phyloP scores from a whole-genome alignment of 192 early-diverging fungal species.

The Backusella macrospora region DNA sequence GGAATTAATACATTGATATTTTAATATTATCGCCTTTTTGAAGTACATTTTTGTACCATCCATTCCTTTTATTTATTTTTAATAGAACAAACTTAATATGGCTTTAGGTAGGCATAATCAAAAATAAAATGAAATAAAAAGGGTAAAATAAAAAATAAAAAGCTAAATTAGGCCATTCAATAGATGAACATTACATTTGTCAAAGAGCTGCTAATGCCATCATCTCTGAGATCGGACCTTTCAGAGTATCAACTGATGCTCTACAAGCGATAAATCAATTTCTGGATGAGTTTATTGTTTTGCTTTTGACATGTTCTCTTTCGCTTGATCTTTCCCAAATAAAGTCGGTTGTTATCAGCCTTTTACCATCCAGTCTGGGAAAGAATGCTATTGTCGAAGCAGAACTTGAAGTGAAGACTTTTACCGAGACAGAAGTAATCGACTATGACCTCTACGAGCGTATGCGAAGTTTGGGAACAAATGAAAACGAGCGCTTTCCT shows the following conservation, averaged over 20 bases:
- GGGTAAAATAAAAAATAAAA: background rate
- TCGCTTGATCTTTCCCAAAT: slow-evolving; percentile 53
- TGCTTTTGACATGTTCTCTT: slow-evolving; percentile 48
- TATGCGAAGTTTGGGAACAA: slow-evolving; percentile 31
- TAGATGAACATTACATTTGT: slow-evolving; percentile 59
- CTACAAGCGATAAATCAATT: slow-evolving; percentile 57
- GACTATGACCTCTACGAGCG: slow-evolving; percentile 40
- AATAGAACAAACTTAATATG: slow-evolving; percentile 1
- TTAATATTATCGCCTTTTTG: background rate
- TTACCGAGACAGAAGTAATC: slow-evolving; percentile 52
- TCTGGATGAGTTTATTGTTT: slow-evolving; percentile 58
- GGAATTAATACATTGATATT: background rate
- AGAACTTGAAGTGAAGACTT: slow-evolving; percentile 61
- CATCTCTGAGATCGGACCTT: slow-evolving; percentile 55
- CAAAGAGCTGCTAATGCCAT: slow-evolving; percentile 65
- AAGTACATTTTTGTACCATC: background rate
- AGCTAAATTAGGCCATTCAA: background rate
- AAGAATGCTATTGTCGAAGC: slow-evolving; percentile 65
- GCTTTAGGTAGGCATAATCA: background rate
- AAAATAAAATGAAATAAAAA: no score
- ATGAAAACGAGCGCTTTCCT: slow-evolving; percentile 16
- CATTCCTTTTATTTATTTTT: slow-evolving; percentile 4
- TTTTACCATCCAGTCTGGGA: slow-evolving; percentile 56
- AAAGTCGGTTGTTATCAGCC: slow-evolving; percentile 49
- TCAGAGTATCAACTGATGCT: slow-evolving; percentile 60